Conservation (phyloP, 1,284 basidiomycete genomes). For the Leucocoprinus gongylophorus region DNA sequence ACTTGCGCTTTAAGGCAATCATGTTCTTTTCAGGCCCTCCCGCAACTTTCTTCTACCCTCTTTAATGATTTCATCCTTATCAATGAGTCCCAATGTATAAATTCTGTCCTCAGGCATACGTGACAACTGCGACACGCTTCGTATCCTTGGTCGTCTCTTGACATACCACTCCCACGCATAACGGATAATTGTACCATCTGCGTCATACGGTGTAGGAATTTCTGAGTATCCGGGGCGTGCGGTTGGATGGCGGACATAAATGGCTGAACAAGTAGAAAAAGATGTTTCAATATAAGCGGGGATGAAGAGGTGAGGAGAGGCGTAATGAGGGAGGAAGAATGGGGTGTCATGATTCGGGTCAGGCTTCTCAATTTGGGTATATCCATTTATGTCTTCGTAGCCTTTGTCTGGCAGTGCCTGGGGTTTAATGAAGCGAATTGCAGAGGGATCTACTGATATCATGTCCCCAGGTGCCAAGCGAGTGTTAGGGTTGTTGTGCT, state of each 20-base stretch:
- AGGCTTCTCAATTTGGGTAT: slow-evolving; percentile 10
- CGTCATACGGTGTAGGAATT: slow-evolving; percentile 89
- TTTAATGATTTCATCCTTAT: slow-evolving; percentile 21
- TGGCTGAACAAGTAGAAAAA: slow-evolving; percentile 86
- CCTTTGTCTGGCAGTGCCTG: slow-evolving; percentile 6
- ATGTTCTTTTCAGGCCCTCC: slow-evolving; percentile 19
- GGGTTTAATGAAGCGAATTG: slow-evolving; percentile 69
- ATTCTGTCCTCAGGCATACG: slow-evolving; percentile 63
- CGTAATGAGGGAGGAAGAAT: slow-evolving; percentile 86
- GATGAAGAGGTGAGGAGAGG: slow-evolving; percentile 90
- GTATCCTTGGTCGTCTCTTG: slow-evolving; percentile 61
- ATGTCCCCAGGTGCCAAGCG: slow-evolving; percentile 92
- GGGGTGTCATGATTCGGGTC: slow-evolving; percentile 38
- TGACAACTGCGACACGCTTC: slow-evolving; percentile 60
- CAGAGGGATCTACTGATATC: slow-evolving; percentile 79
- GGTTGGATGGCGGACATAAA: slow-evolving; percentile 95
- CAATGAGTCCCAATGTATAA: slow-evolving; percentile 17
- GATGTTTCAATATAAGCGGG: slow-evolving; percentile 93
- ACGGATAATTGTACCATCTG: slow-evolving; percentile 84
- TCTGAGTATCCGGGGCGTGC: slow-evolving; percentile 89
- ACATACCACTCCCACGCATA: slow-evolving; percentile 92
- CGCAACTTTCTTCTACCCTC: slow-evolving; percentile 20
- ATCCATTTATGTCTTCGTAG: slow-evolving; percentile 7
- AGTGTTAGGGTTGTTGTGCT: slow-evolving; percentile 86
- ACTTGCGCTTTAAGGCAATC: slow-evolving; percentile 5